Conservation (phyloP, 176 grass and related monocot species). For the Zizania latifolia region DNA sequence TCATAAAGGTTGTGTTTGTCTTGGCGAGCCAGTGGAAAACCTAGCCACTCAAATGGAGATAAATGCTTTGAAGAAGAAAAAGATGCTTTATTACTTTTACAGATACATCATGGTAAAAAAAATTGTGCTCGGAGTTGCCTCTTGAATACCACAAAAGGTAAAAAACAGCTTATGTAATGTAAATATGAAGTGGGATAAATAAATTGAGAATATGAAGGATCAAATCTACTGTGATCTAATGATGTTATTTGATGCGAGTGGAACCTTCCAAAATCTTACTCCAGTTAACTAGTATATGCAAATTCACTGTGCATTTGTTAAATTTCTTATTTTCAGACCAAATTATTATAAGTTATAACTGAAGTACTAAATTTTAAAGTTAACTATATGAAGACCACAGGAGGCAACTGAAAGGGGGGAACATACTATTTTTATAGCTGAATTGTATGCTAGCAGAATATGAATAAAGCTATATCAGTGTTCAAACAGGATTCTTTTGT, state of each 20-base stretch:
- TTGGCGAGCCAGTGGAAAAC: too few relatives aligned
- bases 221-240: not conserved
- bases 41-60: too few relatives aligned
- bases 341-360: not conserved
- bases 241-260: not conserved
- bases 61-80: too few relatives aligned
- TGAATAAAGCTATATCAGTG: not conserved
- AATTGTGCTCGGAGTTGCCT: too few relatives aligned
- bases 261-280: not conserved
- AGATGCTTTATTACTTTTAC: not conserved
- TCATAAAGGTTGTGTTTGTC: too few relatives aligned
- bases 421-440: not conserved
- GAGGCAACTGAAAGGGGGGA: not conserved
- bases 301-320: not conserved
- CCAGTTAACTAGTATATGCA: not conserved
- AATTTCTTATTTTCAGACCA: not conserved
- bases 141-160: too few relatives aligned
- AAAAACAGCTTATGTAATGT: not conserved
- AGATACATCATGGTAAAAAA: not conserved
- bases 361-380: not conserved
- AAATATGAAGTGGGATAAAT: not conserved
- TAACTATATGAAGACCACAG: not conserved
- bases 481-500: not conserved
- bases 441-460: not conserved
- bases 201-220: not conserved